Evolutionary conservation across 345 rosid species (phyloP).

Genomic region (Mercurialis annua): DNA sequence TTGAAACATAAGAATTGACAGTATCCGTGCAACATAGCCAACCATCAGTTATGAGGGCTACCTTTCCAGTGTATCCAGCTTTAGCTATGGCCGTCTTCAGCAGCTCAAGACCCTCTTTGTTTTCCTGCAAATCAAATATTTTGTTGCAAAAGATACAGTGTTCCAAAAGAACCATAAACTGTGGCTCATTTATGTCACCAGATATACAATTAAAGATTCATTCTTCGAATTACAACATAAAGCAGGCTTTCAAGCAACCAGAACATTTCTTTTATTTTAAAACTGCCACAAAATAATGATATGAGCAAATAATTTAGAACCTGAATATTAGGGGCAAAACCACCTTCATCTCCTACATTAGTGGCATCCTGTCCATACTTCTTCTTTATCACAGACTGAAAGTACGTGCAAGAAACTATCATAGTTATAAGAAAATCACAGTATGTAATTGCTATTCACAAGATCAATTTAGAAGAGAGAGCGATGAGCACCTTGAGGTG

Average conservation of each 20-base stretch:
- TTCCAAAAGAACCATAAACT: background rate
- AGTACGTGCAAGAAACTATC: background rate
- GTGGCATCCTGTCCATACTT: conserved; percentile 99
- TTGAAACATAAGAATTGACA: no score
- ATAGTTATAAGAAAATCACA: background rate
- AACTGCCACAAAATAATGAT: background rate
- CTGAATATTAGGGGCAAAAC: conserved; percentile 97
- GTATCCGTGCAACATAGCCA: no score
- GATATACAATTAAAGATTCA: background rate
- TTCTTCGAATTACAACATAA: background rate
- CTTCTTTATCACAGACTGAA: conserved; percentile 74
- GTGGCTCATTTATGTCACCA: background rate
- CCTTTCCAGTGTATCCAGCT: conserved; percentile 65
- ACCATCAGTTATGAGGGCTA: background rate
- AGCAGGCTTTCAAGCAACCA: background rate
- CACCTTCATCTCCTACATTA: conserved; percentile 98
- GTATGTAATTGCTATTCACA: background rate
- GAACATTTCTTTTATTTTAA: background rate
- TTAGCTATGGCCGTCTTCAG: conserved; percentile 65
- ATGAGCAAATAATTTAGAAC: conserved; percentile 26
- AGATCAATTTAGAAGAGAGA: background rate
- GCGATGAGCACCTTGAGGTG: conserved; percentile 64
- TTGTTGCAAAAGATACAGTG: background rate
- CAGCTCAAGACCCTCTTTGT: conserved; percentile 66
- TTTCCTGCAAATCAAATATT: conserved; percentile 41